Base-by-base conservation (phyloP, 768 basidiomycete genomes). In the Tylopilus subfusipes region DNA sequence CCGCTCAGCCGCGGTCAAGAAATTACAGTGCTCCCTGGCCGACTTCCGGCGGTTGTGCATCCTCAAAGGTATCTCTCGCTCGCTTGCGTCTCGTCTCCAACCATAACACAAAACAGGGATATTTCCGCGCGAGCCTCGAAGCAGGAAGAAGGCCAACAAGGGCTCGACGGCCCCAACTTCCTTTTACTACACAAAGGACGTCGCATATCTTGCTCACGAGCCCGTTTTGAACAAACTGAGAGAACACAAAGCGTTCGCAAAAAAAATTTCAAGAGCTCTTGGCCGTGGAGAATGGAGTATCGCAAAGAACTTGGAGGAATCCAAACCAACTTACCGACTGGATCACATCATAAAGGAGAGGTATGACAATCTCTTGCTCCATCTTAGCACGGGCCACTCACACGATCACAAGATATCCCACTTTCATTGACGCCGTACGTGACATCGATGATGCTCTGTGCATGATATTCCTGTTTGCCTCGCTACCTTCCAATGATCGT, bases 331-430 rank as follows among this genome's bases (percentile, higher is more conserved):
- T 14, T 98, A 98, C 66, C 78, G 82, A 31, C 72, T 99, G 47
- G 97, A 99, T 73, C 97, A 98, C 68, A 89, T 99, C 57, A 88
- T 99, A 68, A 98, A 99, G 68, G 97, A 98, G 75, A 78, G 97
- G 94, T 96, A 60, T 58, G 80, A 68, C 3, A 34, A 4, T 1
- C 2, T 22, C 18, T 0, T 22, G 5, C 30, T 6, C n/a, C 12
- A 30, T 42, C 16, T 52, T 11, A 18, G 39, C 36, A 25, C 12
- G 19, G 13, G 13, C 18, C 11, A 45, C 40, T 68, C 21, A 61
- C 56, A 56, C 47, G 53, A 27, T 53, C 33, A 56, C 27, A 57
- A 97, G 96, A 68, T 99, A 99, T 72, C 94, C 97, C 2, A 97
- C 94, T 2, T 99, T 99, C 73, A 81, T 92, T 50, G 93, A 98